These are phyloP conservation scores for Pestalotiopsis sp. DNA, from an alignment of 2,329 filamentous ascomycete species.

Conservation along the genomic window DNA sequence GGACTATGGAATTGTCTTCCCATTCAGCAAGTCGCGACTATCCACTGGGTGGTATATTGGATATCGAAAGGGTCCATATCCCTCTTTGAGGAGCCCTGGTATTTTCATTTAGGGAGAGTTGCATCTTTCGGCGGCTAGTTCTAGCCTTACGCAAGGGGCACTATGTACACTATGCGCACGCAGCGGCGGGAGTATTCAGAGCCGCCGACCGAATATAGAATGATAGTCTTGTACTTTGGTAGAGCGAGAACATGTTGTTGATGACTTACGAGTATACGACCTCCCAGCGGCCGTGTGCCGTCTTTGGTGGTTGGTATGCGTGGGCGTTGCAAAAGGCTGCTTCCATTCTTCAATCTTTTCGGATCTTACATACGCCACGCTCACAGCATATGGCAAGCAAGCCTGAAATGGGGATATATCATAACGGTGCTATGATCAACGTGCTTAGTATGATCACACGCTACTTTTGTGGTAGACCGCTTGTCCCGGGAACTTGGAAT, in stretches of 20 bases:
- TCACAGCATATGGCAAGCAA: not conserved
- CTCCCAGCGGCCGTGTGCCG: not conserved
- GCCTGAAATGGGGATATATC: not conserved
- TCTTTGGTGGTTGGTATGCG: not conserved
- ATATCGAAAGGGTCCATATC: too few species aligned
- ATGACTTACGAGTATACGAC: not conserved
- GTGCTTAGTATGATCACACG: not conserved
- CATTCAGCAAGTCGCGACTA: not conserved
- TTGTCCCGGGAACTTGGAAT: conserved; percentile 5
- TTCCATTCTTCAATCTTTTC: not conserved
- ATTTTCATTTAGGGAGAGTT: too few species aligned
- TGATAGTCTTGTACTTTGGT: not conserved
- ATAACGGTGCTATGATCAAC: not conserved
- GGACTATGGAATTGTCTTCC: not conserved
- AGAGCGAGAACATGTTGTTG: not conserved
- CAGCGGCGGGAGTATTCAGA: too few species aligned
- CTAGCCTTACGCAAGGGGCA: too few species aligned
- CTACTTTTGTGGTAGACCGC: not conserved
- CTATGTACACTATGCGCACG: too few species aligned
- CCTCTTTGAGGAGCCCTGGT: too few species aligned
- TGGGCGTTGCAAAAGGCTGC: not conserved
- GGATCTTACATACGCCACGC: not conserved
- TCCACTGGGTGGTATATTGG: not conserved
- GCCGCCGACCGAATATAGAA: not conserved
- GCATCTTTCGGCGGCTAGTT: too few species aligned